Base-by-base conservation (phyloP, 495 filamentous ascomycete genomes). In the Penicillium bialowiezense region DNA sequence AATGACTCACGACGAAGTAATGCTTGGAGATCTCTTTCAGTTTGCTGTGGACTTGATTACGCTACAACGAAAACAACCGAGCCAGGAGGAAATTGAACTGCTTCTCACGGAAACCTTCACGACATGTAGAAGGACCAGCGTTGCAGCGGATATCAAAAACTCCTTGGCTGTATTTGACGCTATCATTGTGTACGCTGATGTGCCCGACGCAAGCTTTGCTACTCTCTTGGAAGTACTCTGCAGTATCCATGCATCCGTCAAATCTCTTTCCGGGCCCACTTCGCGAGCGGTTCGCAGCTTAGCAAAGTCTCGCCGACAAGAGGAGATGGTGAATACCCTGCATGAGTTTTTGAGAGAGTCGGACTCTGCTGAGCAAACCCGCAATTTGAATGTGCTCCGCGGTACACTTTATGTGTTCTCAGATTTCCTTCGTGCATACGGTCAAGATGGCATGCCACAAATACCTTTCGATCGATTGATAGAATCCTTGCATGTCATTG, bases 21-120 rank as follows among this genome's bases (percentile, higher is more conserved):
- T 80, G 54, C 70, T 96, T 31, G 75, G 75, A 35, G 77, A 82
- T 46, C 69, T 95, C 6, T 87, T 95, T 56, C 73, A 79, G 39
- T 87, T 90, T 38, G 76, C 88, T 21, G 82, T 83, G n/a, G 83
- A 90, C 58, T 71, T 93, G 50, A 85, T 93, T 67, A 91, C 86
- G 55, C 86, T 92, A 68, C 92, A 90, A 65, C 86, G 85, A 63
- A 88, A 85, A 49, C 78, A 84, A 23, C 86, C 90, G 32, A 76
- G 78, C 31, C 82, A 87, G 41, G 74, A 76, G 21, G 84, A 89
- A 43, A 75, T 91, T 34, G 79, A 78, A 44, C 60, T 67, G 7
- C 64, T 98, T 41, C 78, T 98, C 26, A 74, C 78, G 19, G 77
- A 79, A 13, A 70, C 90, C 9, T 78, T 93, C 37, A 74, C 72